Conservation (phyloP, 305 asterid species). For the Stenogyne calaminthoides region DNA sequence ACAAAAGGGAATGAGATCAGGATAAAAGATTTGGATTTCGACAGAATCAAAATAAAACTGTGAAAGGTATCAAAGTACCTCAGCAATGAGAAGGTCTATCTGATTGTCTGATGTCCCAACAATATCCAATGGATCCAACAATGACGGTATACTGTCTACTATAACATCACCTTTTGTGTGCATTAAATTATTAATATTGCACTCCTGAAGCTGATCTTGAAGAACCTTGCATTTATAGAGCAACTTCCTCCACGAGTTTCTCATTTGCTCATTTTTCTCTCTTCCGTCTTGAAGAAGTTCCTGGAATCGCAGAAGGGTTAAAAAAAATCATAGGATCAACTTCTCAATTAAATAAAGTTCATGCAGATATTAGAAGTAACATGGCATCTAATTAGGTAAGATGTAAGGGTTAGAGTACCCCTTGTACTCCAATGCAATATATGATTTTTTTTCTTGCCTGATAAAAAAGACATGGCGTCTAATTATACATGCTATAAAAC, state of each 20-base stretch:
- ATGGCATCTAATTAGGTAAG: background rate
- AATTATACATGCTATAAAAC: too few species aligned
- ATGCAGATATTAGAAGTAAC: background rate
- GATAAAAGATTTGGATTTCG: background rate
- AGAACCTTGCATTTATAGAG: conserved; percentile 58
- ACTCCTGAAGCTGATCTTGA: conserved; percentile 61
- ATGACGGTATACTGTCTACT: conserved; percentile 39
- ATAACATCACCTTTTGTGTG: conserved; percentile 44
- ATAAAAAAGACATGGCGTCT: too few species aligned
- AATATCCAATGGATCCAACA: conserved; percentile 50
- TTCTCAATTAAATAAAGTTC: conserved; percentile 4
- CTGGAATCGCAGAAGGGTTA: conserved; percentile 46
- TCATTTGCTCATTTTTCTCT: conserved; percentile 50
- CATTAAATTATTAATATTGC: conserved; percentile 45
- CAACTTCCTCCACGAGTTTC: conserved; percentile 51
- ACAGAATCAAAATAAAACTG: background rate
- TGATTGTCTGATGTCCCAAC: conserved; percentile 63
- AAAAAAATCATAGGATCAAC: conserved; percentile 19
- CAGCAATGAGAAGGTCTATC: conserved; percentile 65
- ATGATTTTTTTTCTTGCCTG: too few species aligned
- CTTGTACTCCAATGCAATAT: too few species aligned
- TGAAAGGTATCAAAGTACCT: conserved; percentile 53
- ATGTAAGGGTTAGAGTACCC: too few species aligned
- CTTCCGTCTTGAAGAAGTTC: conserved; percentile 62
- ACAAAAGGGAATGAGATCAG: background rate